A percentile compares a stretch with the other conserved stretches of the same genome.
These are phyloP conservation scores for Saccharomycopsis sp. DNA, from an alignment of 805 yeast species.

Conservation along the genomic window DNA sequence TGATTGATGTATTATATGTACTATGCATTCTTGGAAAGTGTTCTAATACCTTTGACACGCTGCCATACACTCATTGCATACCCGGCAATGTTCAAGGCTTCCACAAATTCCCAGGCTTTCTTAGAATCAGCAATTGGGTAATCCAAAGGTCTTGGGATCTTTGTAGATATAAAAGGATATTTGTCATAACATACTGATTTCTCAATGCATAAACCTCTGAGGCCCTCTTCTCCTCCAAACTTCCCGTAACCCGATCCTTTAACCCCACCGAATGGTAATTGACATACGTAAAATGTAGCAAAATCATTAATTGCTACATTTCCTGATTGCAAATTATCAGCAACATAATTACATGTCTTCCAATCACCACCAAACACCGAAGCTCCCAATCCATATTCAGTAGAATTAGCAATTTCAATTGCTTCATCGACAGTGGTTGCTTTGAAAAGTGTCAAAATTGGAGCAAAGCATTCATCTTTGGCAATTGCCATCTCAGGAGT, in stretches of 20 bases:
- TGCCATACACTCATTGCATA: slow-evolving; percentile 74
- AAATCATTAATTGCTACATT: slow-evolving; percentile 96
- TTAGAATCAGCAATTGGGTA: slow-evolving; percentile 80
- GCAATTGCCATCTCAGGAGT: slow-evolving; percentile 73
- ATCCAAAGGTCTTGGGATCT: slow-evolving; percentile 83
- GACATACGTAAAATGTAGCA: slow-evolving; percentile 93
- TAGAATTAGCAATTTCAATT: slow-evolving; percentile 68
- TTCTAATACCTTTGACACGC: slow-evolving; percentile 46
- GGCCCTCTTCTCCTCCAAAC: slow-evolving; percentile 97
- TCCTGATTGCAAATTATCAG: slow-evolving; percentile 65
- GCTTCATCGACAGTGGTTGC: slow-evolving; percentile 66
- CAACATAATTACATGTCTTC: slow-evolving; percentile 51
- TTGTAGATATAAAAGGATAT: slow-evolving; percentile 68
- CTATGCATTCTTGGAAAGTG: slow-evolving; percentile 34
- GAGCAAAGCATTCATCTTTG: slow-evolving; percentile 90
- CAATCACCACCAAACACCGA: slow-evolving; percentile 75
- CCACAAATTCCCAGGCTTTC: slow-evolving; percentile 85
- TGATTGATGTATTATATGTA: background rate
- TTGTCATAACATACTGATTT: slow-evolving; percentile 85
- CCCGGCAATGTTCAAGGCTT: slow-evolving; percentile 74
- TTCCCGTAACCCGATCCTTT: slow-evolving; percentile 94
- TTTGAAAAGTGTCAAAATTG: slow-evolving; percentile 72
- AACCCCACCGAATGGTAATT: slow-evolving; percentile 94
- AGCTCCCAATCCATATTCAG: slow-evolving; percentile 87
- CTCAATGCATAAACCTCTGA: slow-evolving; percentile 80